Evolutionary conservation across 2,329 filamentous ascomycete species (phyloP).

Genomic region (Diaporthe ilicicola): DNA sequence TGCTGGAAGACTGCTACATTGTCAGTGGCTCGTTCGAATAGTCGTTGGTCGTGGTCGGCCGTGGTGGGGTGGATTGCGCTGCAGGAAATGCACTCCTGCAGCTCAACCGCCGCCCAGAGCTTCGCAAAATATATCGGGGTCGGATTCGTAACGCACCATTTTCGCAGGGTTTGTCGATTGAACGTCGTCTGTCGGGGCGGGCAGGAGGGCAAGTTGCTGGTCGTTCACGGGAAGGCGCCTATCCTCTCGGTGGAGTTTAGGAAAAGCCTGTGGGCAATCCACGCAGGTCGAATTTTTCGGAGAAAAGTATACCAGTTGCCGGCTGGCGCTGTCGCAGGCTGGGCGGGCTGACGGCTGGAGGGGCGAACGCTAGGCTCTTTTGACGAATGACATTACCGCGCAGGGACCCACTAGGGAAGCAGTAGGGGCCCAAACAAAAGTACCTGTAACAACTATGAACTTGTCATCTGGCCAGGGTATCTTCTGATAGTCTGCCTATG

Average conservation of each 20-base stretch:
- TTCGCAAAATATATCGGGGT: constrained; percentile 22
- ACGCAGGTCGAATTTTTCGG: not conserved
- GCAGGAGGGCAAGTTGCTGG: constrained; percentile 28
- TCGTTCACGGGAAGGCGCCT: constrained; percentile 28
- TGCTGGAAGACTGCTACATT: constrained; percentile 63
- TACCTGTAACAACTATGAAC: not conserved
- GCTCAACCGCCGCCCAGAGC: not conserved
- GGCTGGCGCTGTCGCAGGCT: not conserved
- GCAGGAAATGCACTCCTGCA: constrained; percentile 8
- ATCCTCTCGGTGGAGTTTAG: constrained; percentile 30
- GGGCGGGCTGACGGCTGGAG: not conserved
- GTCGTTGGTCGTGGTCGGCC: constrained; percentile 22
- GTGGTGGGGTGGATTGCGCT: not conserved
- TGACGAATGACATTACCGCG: not conserved
- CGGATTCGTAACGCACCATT: constrained; percentile 33
- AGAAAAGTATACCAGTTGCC: constrained; percentile 15
- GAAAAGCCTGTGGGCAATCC: not conserved
- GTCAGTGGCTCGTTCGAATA: constrained; percentile 36
- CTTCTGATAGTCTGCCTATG: not conserved
- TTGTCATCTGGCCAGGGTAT: not conserved
- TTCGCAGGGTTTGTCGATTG: constrained; percentile 32
- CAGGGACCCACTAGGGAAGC: not conserved
- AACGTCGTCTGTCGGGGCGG: constrained; percentile 33
- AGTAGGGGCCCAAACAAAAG: not conserved
- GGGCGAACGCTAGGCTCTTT: not conserved